phyloP scores from a whole-genome alignment of 768 basidiomycete species.

The Mycena vulgaris region DNA sequence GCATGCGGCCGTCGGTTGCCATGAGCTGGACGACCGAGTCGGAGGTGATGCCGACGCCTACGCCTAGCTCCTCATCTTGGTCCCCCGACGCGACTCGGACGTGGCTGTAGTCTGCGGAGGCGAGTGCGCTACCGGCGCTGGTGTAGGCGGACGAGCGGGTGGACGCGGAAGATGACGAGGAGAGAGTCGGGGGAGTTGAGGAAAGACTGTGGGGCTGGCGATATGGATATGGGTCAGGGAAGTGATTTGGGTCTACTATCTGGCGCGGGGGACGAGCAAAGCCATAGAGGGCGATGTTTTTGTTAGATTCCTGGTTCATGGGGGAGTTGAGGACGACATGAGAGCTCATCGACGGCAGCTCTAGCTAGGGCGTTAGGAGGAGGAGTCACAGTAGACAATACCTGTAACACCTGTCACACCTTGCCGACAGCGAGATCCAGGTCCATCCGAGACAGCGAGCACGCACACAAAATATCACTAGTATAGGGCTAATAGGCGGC shows the following conservation, averaged over 20 bases:
- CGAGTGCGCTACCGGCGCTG: slow-evolving; percentile 74
- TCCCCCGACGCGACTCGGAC: slow-evolving; percentile 76
- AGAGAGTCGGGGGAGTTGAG: slow-evolving; percentile 70
- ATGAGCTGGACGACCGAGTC: slow-evolving; percentile 77
- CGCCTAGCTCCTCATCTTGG: slow-evolving; percentile 69
- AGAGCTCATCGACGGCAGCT: slow-evolving; percentile 14
- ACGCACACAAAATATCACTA: too few relatives aligned
- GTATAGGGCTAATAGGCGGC: too few relatives aligned
- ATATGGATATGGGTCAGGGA: slow-evolving; percentile 81
- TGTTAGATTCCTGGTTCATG: slow-evolving; percentile 58
- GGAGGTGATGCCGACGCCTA: slow-evolving; percentile 69
- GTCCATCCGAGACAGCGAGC: neutral
- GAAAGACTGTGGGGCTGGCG: slow-evolving; percentile 65
- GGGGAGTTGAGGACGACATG: slow-evolving; percentile 47
- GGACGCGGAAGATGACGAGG: slow-evolving; percentile 81
- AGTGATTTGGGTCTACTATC: slow-evolving; percentile 73
- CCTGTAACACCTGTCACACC: neutral
- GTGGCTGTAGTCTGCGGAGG: slow-evolving; percentile 74
- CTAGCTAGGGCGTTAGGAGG: neutral
- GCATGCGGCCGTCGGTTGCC: slow-evolving; percentile 48
- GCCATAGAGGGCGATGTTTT: slow-evolving; percentile 53
- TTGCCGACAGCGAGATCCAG: too few relatives aligned
- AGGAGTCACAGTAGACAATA: neutral
- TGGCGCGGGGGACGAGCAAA: slow-evolving; percentile 63
- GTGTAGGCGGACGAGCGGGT: slow-evolving; percentile 86